phyloP scores from a whole-genome alignment of 176 grass and related monocot genomes.

The Oryza punctata region DNA sequence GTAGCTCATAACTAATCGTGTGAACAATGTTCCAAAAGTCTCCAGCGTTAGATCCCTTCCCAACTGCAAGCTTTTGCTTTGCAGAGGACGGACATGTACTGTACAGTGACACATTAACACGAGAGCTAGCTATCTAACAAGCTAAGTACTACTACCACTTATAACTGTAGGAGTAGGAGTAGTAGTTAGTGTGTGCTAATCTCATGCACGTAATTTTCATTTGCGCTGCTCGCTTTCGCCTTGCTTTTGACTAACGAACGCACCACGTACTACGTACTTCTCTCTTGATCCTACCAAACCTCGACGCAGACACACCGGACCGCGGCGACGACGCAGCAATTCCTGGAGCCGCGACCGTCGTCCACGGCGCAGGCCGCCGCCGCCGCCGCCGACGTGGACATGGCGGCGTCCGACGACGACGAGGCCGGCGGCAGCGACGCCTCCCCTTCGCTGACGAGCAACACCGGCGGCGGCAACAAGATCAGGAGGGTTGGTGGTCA shows the following conservation, averaged over 20 bases:
- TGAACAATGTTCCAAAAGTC: background rate
- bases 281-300: constrained; percentile 34
- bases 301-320: constrained; percentile 43
- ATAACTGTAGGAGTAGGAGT: constrained; percentile 25
- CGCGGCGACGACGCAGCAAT: constrained; percentile 42
- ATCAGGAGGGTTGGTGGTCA: background rate
- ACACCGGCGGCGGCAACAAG: background rate
- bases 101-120: background rate
- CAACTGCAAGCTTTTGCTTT: background rate
- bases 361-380: background rate
- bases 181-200: constrained; percentile 48
- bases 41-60: background rate
- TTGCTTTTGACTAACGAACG: constrained; percentile 50
- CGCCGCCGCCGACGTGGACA: background rate
- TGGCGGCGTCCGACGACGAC: constrained; percentile 29
- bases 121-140: background rate
- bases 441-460: constrained; percentile 31
- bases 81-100: background rate
- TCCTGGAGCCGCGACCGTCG: constrained; percentile 48
- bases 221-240: constrained; percentile 19
- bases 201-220: constrained; percentile 36
- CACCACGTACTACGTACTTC: constrained; percentile 8
- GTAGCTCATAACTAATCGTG: background rate
- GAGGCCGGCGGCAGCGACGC: background rate
- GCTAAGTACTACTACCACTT: background rate